These are phyloP conservation scores for Radiomyces spectabilis DNA, from an alignment of 192 early-diverging fungal species.

Conservation along the genomic window DNA sequence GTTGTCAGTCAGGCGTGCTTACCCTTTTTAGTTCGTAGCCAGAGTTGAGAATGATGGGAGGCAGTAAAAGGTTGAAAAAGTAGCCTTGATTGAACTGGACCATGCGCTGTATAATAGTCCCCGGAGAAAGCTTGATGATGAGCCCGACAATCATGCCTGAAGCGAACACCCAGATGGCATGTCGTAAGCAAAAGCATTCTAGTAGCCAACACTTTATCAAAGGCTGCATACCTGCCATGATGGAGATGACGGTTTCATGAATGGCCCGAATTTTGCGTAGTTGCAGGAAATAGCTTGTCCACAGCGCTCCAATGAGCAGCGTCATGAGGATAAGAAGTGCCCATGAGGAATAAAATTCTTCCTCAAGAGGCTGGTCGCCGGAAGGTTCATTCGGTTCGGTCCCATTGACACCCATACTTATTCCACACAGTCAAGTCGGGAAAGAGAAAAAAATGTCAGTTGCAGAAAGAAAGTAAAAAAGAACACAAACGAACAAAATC, in stretches of 20 bases:
- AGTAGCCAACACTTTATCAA: background rate
- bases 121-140: slow-evolving; percentile 49
- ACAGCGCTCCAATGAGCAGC: slow-evolving; percentile 77
- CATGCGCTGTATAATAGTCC: slow-evolving; percentile 60
- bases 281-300: slow-evolving; percentile 87
- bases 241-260: slow-evolving; percentile 95
- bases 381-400: background rate
- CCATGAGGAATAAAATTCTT: slow-evolving; percentile 71
- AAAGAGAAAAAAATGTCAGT: no score
- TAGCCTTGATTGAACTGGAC: slow-evolving; percentile 87
- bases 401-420: slow-evolving; percentile 5
- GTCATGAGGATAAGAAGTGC: slow-evolving; percentile 82
- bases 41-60: slow-evolving; percentile 95
- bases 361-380: slow-evolving; percentile 37
- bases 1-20: slow-evolving; percentile 8
- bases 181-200: background rate
- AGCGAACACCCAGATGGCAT: background rate
- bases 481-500: no score
- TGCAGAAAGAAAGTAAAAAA: no score
- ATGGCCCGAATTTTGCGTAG: slow-evolving; percentile 78
- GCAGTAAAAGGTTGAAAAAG: slow-evolving; percentile 95
- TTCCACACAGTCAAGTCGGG: no score
- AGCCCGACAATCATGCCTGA: slow-evolving; percentile 64
- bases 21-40: slow-evolving; percentile 93
- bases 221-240: slow-evolving; percentile 65